Evolutionary conservation across 768 basidiomycete species (phyloP), one percentile per base, ranked within the genome.

Genomic region (Mycena capillaripes): DNA sequence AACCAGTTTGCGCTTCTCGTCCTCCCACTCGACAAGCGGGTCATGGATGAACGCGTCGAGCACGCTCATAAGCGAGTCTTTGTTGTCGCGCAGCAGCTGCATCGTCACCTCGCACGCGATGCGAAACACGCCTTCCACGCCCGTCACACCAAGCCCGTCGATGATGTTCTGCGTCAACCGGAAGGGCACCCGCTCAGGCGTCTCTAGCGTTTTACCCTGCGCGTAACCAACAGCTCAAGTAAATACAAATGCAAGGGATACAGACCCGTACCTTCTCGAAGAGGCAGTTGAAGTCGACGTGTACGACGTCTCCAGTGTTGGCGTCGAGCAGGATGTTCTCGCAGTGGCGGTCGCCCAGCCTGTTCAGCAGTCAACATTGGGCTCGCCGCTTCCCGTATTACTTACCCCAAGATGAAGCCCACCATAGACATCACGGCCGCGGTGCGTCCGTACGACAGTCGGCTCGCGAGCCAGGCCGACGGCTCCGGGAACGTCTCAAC

Each of bases 341-440:
- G 76, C 93, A 91, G 79, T 99, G 98, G 46, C 98, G 89, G 81
- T 99, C 98, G 16, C 98, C 98, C n/a, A 99, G 86, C n/a, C 97
- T 97, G 60, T 38, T 36, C 7, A 25, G 55, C 30, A 61, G 16
- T 67, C 21, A 66, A 25, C 25, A 52, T 21, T 27, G 19, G 10
- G 19, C 14, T 48, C 32, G 14, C 19, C 23, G 34, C 42, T 14
- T 5, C 14, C 4, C 8, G 34, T 17, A 57, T 36, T 27, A 64
- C 91, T 65, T 74, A 97, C 96, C 97, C 97, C 16, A 99, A 86
- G 50, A 99, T 96, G 77, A 95, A 97, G 14, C 98, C 98, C 25
- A 99, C 95, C 95, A 99, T 99, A 1, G 95, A 98, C 93, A 98
- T 99, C 64, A 99, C 98, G 0, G 97, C 98, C 0, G 94, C 90